Percentiles rank a stretch among this genome's conserved stretches.
phyloP scores from a whole-genome alignment of 23 red algal genomes.

The Gracilaria caudata region DNA sequence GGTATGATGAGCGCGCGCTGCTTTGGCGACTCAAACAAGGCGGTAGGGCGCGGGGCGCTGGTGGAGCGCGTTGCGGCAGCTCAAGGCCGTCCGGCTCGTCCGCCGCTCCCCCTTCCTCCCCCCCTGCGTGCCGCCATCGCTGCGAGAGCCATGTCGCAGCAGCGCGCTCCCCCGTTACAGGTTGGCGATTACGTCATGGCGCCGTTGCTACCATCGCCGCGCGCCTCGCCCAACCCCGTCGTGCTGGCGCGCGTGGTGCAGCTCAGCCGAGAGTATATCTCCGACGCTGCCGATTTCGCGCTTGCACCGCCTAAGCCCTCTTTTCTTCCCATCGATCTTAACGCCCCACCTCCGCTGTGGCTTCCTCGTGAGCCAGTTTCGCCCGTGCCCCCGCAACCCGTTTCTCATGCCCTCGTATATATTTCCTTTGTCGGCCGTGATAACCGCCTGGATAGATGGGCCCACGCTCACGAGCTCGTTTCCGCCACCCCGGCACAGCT shows the following conservation, averaged over 20 bases:
- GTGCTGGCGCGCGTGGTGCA: slow-evolving; percentile 13
- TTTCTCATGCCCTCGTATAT: slow-evolving; percentile 48
- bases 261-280: slow-evolving; percentile 4
- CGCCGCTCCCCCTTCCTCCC: background rate
- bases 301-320: background rate
- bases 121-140: background rate
- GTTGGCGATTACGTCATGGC: slow-evolving; percentile 27
- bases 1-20: too few relatives aligned
- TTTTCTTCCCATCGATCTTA: slow-evolving; percentile 15
- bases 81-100: background rate
- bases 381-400: slow-evolving; percentile 22
- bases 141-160: background rate
- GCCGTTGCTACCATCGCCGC: background rate
- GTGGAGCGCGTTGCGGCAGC: too few relatives aligned
- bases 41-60: too few relatives aligned
- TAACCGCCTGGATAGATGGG: slow-evolving; percentile 83
- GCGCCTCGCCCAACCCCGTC: too few relatives aligned
- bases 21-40: too few relatives aligned
- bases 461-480: slow-evolving; percentile 36
- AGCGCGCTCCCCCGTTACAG: background rate
- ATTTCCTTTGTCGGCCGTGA: slow-evolving; percentile 73
- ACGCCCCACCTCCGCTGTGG: slow-evolving; percentile 6
- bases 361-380: background rate
- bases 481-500: slow-evolving; percentile 15
- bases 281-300: background rate